These are phyloP conservation scores for Metarhizium guizhouense DNA, from an alignment of 2,329 filamentous ascomycete genomes.

Conservation along the genomic window DNA sequence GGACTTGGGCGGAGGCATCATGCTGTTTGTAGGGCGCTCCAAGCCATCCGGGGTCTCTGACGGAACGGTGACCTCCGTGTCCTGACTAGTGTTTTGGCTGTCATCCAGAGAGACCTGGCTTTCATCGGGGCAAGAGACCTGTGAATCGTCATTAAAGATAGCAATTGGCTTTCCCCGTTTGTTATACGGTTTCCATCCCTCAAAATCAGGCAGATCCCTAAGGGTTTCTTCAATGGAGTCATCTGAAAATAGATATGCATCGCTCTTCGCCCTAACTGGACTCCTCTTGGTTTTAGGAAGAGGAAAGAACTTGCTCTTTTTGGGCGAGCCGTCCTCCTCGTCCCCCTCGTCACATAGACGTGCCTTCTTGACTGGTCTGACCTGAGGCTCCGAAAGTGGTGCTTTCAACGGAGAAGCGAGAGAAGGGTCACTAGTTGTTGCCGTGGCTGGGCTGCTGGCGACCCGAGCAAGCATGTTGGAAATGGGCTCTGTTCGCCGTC, in stretches of 20 bases:
- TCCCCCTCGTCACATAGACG: conserved; percentile 40
- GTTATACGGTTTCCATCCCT: conserved; percentile 32
- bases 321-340: conserved; percentile 22
- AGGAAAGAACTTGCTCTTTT: conserved; percentile 48
- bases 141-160: conserved; percentile 36
- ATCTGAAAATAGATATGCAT: conserved; percentile 42
- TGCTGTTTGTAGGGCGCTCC: neutral
- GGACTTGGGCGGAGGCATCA: conserved; percentile 21
- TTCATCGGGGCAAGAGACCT: conserved; percentile 12
- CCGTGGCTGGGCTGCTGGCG: conserved; percentile 11
- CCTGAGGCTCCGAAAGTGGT: conserved; percentile 14
- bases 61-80: neutral
- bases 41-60: neutral
- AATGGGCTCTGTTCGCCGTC: conserved; percentile 45
- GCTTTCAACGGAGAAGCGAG: conserved; percentile 3
- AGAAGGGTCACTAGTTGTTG: conserved; percentile 8
- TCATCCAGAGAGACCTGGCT: conserved; percentile 5
- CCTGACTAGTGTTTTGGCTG: conserved; percentile 1
- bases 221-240: conserved; percentile 49
- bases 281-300: conserved; percentile 16
- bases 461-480: conserved; percentile 30
- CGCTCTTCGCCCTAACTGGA: conserved; percentile 23
- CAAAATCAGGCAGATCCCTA: conserved; percentile 40
- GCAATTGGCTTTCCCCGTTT: conserved; percentile 28
- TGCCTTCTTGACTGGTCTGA: conserved; percentile 46